Conservation (phyloP, 345 rosid species). For the Salix brachista region DNA sequence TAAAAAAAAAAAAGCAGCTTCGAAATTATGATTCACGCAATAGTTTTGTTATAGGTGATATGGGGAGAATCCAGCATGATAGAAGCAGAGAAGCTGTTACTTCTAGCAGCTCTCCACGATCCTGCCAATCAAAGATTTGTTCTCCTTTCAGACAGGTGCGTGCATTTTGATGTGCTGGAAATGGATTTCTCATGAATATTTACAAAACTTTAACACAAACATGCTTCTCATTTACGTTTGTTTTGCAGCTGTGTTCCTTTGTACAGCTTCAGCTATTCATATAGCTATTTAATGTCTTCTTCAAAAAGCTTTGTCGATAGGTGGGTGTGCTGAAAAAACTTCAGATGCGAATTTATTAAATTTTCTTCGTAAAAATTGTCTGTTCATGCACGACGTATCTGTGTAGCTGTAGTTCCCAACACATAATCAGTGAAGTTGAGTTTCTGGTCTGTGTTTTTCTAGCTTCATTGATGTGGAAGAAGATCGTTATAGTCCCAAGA, state of each 20-base stretch:
- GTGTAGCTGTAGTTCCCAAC: not conserved
- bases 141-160: conserved; percentile 27
- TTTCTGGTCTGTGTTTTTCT: not conserved
- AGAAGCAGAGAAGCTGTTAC: conserved; percentile 26
- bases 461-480: conserved; percentile 25
- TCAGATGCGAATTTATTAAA: not conserved
- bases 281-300: conserved; percentile 22
- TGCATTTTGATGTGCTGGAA: not conserved
- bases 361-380: not conserved
- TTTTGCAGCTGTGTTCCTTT: conserved; percentile 23
- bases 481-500: conserved; percentile 19
- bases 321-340: conserved; percentile 13
- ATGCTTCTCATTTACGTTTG: not conserved
- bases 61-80: conserved; percentile 34
- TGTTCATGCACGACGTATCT: not conserved
- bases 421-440: not conserved
- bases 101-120: conserved; percentile 21
- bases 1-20: too few species aligned
- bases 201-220: too few species aligned
- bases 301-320: conserved; percentile 24
- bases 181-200: not conserved
- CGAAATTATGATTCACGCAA: too few species aligned
- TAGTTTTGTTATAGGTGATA: conserved; percentile 1
- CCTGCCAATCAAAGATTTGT: conserved; percentile 29
- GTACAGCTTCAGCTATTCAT: conserved; percentile 20